A percentile compares a stretch with the other conserved stretches of the same genome.
phyloP scores from a whole-genome alignment of 495 filamentous ascomycete species.

The Tuber calosporum region DNA sequence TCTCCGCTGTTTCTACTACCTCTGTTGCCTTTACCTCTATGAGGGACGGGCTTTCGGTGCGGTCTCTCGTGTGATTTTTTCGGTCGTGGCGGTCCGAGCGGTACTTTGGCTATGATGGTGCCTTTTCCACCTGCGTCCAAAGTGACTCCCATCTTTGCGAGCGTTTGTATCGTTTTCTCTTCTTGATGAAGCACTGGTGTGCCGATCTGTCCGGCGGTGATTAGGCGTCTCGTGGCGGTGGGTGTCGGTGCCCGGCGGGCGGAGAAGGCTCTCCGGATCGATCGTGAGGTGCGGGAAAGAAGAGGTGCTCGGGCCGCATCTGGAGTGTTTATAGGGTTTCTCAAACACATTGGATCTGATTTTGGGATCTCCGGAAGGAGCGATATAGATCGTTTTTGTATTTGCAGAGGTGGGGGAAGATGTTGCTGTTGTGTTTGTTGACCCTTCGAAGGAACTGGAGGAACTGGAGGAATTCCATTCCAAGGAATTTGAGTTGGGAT shows the following conservation, averaged over 20 bases:
- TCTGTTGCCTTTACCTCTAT: neutral
- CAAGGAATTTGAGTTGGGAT: neutral
- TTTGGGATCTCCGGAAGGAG: neutral
- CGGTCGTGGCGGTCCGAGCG: neutral
- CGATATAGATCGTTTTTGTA: constrained; percentile 5
- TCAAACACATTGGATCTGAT: neutral
- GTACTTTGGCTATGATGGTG: neutral
- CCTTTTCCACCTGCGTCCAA: constrained; percentile 4
- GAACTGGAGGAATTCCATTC: neutral
- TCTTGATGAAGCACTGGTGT: constrained; percentile 16
- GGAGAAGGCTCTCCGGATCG: constrained; percentile 15
- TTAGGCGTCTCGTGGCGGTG: constrained; percentile 1
- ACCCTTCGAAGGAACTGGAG: neutral
- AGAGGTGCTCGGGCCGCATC: constrained; percentile 6
- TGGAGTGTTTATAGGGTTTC: neutral
- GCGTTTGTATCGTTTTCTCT: constrained; percentile 11
- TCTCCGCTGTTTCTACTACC: neutral
- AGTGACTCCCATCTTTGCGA: constrained; percentile 20
- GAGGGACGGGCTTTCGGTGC: constrained; percentile 12
- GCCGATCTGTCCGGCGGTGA: constrained; percentile 7
- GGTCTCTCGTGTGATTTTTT: neutral
- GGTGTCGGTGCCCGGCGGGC: constrained; percentile 8
- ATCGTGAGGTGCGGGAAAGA: constrained; percentile 14
- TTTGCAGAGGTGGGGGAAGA: neutral
- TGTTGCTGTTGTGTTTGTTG: neutral